Percentiles rank a stretch among this genome's conserved stretches.
These are phyloP conservation scores for Biscogniauxia marginata DNA, from an alignment of 2,329 filamentous ascomycete genomes.

Conservation along the genomic window DNA sequence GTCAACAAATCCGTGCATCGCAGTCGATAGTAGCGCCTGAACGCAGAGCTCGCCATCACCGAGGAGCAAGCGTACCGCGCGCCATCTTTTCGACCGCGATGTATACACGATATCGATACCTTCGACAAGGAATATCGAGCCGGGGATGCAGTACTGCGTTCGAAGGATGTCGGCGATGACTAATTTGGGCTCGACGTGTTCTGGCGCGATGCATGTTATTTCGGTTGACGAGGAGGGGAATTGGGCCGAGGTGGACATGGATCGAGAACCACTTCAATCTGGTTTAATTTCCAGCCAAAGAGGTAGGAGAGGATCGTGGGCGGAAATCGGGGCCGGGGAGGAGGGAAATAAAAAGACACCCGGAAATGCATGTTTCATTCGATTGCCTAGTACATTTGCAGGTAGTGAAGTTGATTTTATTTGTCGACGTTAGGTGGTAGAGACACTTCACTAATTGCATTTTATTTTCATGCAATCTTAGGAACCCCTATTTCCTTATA, in stretches of 20 bases:
- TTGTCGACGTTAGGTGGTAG: too few species aligned
- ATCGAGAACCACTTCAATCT: slow-evolving; percentile 15
- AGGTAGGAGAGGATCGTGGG: not conserved
- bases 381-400: too few species aligned
- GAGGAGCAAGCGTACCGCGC: slow-evolving; percentile 47
- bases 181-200: slow-evolving; percentile 35
- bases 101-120: slow-evolving; percentile 39
- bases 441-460: too few species aligned
- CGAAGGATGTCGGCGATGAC: slow-evolving; percentile 49
- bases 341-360: too few species aligned
- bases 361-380: too few species aligned
- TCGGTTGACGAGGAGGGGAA: slow-evolving; percentile 17
- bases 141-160: slow-evolving; percentile 46
- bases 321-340: too few species aligned
- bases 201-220: slow-evolving; percentile 29
- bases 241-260: slow-evolving; percentile 26
- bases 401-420: too few species aligned
- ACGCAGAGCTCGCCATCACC: slow-evolving; percentile 54
- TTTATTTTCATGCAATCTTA: too few species aligned
- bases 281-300: slow-evolving; percentile 1
- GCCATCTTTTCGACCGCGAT: slow-evolving; percentile 38
- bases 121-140: slow-evolving; percentile 51
- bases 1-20: slow-evolving; percentile 49
- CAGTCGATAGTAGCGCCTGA: slow-evolving; percentile 48
- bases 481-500: too few species aligned